Evolutionary conservation across 345 rosid genomes (phyloP), one percentile per base, ranked within the genome.

Genomic region (Boechera divaricarpa): DNA sequence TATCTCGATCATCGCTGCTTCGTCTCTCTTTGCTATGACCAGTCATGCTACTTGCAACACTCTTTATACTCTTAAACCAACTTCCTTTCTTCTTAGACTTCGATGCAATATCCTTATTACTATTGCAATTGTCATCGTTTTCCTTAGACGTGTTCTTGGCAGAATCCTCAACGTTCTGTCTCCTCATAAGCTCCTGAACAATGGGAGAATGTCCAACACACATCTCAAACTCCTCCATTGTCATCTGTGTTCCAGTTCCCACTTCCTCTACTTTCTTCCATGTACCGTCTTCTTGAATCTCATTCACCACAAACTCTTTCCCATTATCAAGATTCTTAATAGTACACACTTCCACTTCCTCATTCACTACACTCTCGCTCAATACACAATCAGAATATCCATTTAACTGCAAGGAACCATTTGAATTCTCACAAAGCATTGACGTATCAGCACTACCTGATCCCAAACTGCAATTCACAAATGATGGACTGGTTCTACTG

Each of bases 181-280:
- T 83, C 83, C 98, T 90, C 98, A 95, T 92, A 83, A 95, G 70
- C 67, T 95, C 99, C 73, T 89, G 96, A 47, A 92, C 99, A 48
- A 95, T 89, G 0, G 99, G 98, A 0, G 99, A 95, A 80, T 92
- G 96, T 59, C 99, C 98, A 2, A 92, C 93, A 42, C 85, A 81
- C 85, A 85, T 85, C 74, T 95, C 92, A 63, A 95, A 95, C 82
- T 95, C 99, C 85, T 95, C 99, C 77, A 95, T 84, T 0, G 99
- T 92, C 91, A 92, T 85, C 73, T 91, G 96, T 65, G 91, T 86
- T 16, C 88, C 96, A 0, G 98, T 95, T 16, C 88, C 97, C 4
- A 95, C 91, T 86, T 94, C 99, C 77, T 88, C 87, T 4, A 95
- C 85, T 80, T 89, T 87, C 48, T 94, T 85, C 86, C 89, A 88